Base-by-base conservation (phyloP, 805 yeast species). In the Candida incommunis region DNA sequence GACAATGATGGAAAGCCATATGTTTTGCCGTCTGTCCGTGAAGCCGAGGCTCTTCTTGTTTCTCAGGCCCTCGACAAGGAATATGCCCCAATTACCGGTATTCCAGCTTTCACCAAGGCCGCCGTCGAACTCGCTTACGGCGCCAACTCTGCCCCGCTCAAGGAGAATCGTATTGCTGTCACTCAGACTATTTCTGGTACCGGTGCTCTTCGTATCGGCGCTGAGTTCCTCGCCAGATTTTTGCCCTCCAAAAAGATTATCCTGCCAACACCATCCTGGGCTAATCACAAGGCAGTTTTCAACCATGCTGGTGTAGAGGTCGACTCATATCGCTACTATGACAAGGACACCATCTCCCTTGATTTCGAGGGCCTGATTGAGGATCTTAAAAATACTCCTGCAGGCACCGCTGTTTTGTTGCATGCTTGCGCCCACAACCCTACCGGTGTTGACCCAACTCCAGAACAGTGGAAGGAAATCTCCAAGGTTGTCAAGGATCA, bases 341-440 rank as follows among this genome's bases (percentile, higher is more conserved):
- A 90, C 58, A 68, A 71, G 45, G 70, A 67, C 20, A 74, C 80
- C 46, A 84, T 84, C 64, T 67, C 79, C 2, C 71, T 90, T 54
- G 82, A 84, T 60, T 63, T 88, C 48, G 68, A 73, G 4, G 95
- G 87, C 1, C 77, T 80, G 58, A 53, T 88, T 29, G 52, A 55
- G 11, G 66, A 85, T 40, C 79, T 90, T 51, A 68, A 74, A 41
- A 46, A 61, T 20, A 94, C 96, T 11, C 80, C 81, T 45, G 60
- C 62, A 4, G 94, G 94, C 42, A 85, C 95, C 5, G 68, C 86
- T 41, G 78, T 90, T 54, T 64, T 90, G 47, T 70, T 90, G 48
- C 98, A 90, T 61, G 87, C 97, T 2, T 88, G 96, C 64, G 97
- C 97, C 26, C 98, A 90, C 66, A 90, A 90, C 64, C 97, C 98